Evolutionary conservation across 768 basidiomycete species (phyloP), one percentile per base, ranked within the genome.

Genomic region (Termitomyces eurrhizus): DNA sequence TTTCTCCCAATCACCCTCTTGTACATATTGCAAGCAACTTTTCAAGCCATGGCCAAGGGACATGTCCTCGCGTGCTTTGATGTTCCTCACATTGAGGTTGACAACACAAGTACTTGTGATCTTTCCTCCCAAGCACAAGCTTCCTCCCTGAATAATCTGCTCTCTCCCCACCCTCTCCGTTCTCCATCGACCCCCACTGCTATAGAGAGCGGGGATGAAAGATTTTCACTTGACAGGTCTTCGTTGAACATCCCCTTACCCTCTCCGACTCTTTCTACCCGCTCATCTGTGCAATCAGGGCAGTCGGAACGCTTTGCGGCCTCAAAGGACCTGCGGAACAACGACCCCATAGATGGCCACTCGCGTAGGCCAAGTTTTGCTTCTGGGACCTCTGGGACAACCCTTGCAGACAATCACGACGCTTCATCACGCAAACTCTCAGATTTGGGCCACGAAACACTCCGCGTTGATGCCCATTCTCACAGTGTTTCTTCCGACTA

Each of bases 241-340:
- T 52, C 52, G 9, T 4, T 52, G 7, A 67, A 71, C 8, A 59
- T 62, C 9, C 70, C 73, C 1, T 91, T 91, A 0, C 90, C 91
- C 0, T 93, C 91, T 21, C 21, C 21, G 21, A 21, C 21, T 21
- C 21, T 21, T 21, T 21, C 21, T 21, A 21, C 21, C 21, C 21
- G 21, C 21, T 21, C 21, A 21, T 21, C 21, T 21, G 21, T 21
- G 21, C 21, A 21, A 21, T 21, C 21, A 21, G 21, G 21, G 21
- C 21, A 21, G 21, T 21, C 21, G 21, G 21, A 21, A 21, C 21
- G 21, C 21, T 21, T 21, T 21, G 21, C 21, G 21, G 21, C 21
- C 21, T 21, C 21, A 21, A 21, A 21, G 21, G 21, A 21, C 21
- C 21, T 21, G 21, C 21, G 21, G 21, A 21, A 21, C 21, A 21